A percentile compares a stretch with the other conserved stretches of the same genome.
Conservation (phyloP, 2,329 filamentous ascomycete species). For the Ramularia endophylla region DNA sequence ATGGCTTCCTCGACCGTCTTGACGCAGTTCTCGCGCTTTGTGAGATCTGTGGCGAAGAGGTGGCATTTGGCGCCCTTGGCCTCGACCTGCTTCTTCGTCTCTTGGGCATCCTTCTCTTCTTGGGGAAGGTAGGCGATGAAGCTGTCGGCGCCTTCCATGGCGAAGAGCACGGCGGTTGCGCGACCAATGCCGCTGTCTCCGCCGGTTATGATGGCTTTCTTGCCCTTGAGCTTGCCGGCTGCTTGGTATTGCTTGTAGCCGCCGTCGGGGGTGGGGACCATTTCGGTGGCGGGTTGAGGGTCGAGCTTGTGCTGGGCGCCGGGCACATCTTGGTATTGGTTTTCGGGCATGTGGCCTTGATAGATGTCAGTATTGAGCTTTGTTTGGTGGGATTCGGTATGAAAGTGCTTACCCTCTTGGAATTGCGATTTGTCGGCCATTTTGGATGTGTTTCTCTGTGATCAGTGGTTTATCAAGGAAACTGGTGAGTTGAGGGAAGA, state of each 20-base stretch:
- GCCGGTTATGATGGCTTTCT: constrained; percentile 73
- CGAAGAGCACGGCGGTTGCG: constrained; percentile 68
- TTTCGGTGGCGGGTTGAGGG: constrained; percentile 54
- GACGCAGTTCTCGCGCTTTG: constrained; percentile 60
- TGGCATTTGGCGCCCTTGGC: constrained; percentile 60
- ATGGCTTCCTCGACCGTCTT: constrained; percentile 62
- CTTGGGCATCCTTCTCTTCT: constrained; percentile 69
- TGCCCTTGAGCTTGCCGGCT: constrained; percentile 68
- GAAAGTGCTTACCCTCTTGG: background rate
- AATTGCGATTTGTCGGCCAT: constrained; percentile 4
- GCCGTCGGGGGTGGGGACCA: constrained; percentile 62
- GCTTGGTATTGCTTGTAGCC: constrained; percentile 66
- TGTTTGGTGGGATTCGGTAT: background rate
- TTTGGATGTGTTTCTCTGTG: background rate
- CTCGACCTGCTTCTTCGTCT: constrained; percentile 67
- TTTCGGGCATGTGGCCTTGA: constrained; percentile 11
- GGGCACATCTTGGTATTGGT: constrained; percentile 48
- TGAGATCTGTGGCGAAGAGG: constrained; percentile 59
- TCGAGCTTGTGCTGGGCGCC: constrained; percentile 53
- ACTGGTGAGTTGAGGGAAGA: background rate
- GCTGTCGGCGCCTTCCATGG: constrained; percentile 71
- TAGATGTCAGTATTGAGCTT: background rate
- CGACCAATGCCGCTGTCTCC: constrained; percentile 76
- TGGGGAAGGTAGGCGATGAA: constrained; percentile 69
- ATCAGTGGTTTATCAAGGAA: too few relatives aligned